phyloP scores from a whole-genome alignment of 1,139 yeast species.

The Lodderomyces beijingensis region DNA sequence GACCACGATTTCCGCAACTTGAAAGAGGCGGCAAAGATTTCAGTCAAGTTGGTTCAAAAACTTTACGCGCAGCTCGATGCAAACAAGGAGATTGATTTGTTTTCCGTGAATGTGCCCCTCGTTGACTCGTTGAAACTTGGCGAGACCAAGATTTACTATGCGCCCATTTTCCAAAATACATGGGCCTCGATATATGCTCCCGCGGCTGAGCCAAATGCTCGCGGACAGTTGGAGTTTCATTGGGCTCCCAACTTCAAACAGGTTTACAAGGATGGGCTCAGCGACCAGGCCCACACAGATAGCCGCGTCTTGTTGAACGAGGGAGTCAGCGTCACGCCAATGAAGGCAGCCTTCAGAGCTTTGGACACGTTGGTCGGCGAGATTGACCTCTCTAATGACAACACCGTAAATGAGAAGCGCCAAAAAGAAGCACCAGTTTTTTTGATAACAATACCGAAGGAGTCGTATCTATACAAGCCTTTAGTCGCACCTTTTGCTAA shows the following conservation, averaged over 20 bases:
- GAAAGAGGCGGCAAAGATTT: conserved; percentile 61
- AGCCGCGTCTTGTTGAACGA: conserved; percentile 49
- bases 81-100: conserved; percentile 54
- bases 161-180: conserved; percentile 72
- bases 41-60: conserved; percentile 59
- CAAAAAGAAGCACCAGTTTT: conserved; percentile 10
- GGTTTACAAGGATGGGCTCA: conserved; percentile 58
- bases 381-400: conserved; percentile 33
- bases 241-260: conserved; percentile 84
- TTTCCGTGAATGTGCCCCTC: conserved; percentile 82
- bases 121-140: conserved; percentile 44
- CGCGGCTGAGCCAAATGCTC: conserved; percentile 15
- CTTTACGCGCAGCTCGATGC: conserved; percentile 56
- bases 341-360: conserved; percentile 67
- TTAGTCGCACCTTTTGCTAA: conserved; percentile 39
- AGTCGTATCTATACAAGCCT: conserved; percentile 59
- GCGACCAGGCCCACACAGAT: conserved; percentile 51
- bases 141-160: conserved; percentile 59
- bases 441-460: conserved; percentile 30
- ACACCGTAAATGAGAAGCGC: not conserved
- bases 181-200: conserved; percentile 63
- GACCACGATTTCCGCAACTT: conserved; percentile 53
- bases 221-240: conserved; percentile 40
- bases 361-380: conserved; percentile 56
- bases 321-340: conserved; percentile 73